A percentile compares a stretch with the other conserved stretches of the same genome.
These are phyloP conservation scores for Fusarium nisikadoi DNA, from an alignment of 2,329 filamentous ascomycete species.

Conservation along the genomic window DNA sequence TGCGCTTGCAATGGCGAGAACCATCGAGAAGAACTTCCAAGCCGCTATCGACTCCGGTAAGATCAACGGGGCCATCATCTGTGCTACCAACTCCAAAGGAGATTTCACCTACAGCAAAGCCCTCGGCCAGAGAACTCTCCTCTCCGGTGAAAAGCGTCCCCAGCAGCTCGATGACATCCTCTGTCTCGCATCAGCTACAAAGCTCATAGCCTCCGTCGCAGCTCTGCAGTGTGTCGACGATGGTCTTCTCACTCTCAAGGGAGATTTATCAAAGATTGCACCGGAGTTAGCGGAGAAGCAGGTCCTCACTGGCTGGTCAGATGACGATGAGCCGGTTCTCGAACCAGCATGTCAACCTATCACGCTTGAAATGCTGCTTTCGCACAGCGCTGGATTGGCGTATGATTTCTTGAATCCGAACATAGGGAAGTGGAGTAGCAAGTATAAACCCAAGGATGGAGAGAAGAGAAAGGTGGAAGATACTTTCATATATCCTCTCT, in stretches of 20 bases:
- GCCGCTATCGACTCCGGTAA: slow-evolving; percentile 55
- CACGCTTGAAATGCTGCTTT: slow-evolving; percentile 62
- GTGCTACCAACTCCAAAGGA: slow-evolving; percentile 52
- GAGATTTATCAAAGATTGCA: slow-evolving; percentile 56
- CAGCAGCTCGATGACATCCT: slow-evolving; percentile 52
- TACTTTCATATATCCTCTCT: slow-evolving; percentile 56
- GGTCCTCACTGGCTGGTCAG: slow-evolving; percentile 59
- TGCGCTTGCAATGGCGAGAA: slow-evolving; percentile 32
- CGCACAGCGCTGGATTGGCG: slow-evolving; percentile 60
- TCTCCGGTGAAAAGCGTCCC: slow-evolving; percentile 53
- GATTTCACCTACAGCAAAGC: slow-evolving; percentile 54
- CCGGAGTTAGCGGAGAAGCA: slow-evolving; percentile 61
- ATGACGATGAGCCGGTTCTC: slow-evolving; percentile 53
- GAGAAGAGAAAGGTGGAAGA: slow-evolving; percentile 52
- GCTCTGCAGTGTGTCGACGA: slow-evolving; percentile 66
- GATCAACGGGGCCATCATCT: slow-evolving; percentile 57
- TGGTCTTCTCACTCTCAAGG: slow-evolving; percentile 58
- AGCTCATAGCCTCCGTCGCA: slow-evolving; percentile 62
- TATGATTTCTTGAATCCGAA: slow-evolving; percentile 57
- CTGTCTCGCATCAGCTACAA: slow-evolving; percentile 53
- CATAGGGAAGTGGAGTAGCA: slow-evolving; percentile 50
- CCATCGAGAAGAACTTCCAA: slow-evolving; percentile 53
- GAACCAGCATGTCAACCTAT: slow-evolving; percentile 51
- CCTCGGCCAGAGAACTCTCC: slow-evolving; percentile 53
- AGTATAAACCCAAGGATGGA: slow-evolving; percentile 37